phyloP scores from a whole-genome alignment of 1,284 basidiomycete species.

The Sporisorium scitamineum region DNA sequence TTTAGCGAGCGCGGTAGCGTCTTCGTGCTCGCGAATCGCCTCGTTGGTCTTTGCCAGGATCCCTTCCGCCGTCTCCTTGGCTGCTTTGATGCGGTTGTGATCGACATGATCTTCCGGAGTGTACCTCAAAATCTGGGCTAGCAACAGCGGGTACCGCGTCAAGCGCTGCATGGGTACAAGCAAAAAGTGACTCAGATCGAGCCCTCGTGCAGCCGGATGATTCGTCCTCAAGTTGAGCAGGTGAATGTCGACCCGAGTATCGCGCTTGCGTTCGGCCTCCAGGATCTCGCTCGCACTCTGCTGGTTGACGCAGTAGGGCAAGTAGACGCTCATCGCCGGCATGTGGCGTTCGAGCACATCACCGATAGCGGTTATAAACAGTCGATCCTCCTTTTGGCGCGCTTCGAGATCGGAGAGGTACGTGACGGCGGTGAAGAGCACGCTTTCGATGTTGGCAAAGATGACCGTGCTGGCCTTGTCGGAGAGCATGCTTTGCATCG shows the following conservation, averaged over 20 bases:
- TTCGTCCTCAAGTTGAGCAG: slow-evolving; percentile 81
- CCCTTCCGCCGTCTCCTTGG: slow-evolving; percentile 78
- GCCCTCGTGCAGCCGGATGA: slow-evolving; percentile 80
- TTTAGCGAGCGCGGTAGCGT: slow-evolving; percentile 77
- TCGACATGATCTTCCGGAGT: slow-evolving; percentile 92
- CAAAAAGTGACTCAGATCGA: slow-evolving; percentile 90
- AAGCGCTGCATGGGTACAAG: slow-evolving; percentile 95
- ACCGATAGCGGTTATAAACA: slow-evolving; percentile 88
- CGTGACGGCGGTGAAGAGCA: slow-evolving; percentile 30
- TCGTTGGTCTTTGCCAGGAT: slow-evolving; percentile 88
- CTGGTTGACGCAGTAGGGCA: slow-evolving; percentile 94
- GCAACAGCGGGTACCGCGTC: slow-evolving; percentile 90
- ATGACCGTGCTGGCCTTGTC: slow-evolving; percentile 83
- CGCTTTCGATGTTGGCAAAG: slow-evolving; percentile 91
- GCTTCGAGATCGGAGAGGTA: slow-evolving; percentile 79
- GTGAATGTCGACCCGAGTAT: slow-evolving; percentile 77
- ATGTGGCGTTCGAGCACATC: slow-evolving; percentile 84
- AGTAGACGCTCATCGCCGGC: slow-evolving; percentile 80
- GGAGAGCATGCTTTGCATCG: slow-evolving; percentile 79
- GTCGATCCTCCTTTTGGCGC: slow-evolving; percentile 86
- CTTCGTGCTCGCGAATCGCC: slow-evolving; percentile 85
- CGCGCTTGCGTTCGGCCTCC: slow-evolving; percentile 78
- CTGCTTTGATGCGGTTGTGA: slow-evolving; percentile 73
- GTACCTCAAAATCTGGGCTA: slow-evolving; percentile 92
- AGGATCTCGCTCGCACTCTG: slow-evolving; percentile 81